phyloP scores from a whole-genome alignment of 2,329 filamentous ascomycete species.

The Colletotrichum orbiculare region DNA sequence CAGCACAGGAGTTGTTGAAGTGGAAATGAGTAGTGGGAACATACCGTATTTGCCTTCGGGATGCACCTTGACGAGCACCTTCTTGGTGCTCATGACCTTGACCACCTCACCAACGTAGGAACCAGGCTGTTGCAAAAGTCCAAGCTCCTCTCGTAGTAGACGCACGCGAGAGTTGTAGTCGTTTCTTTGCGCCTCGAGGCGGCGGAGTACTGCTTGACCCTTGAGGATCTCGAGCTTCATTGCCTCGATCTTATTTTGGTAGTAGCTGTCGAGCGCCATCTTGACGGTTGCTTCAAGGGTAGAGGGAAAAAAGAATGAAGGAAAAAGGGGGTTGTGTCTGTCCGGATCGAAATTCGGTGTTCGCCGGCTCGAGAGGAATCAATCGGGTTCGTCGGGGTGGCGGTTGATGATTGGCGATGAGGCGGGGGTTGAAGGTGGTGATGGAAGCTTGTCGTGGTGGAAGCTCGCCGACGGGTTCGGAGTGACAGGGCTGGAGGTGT shows the following conservation, averaged over 20 bases:
- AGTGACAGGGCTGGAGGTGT: slow-evolving; percentile 36
- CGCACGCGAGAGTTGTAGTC: slow-evolving; percentile 99
- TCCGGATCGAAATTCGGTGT: neutral
- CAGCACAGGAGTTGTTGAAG: neutral
- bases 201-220: slow-evolving; percentile 92
- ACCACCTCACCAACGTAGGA: slow-evolving; percentile 99
- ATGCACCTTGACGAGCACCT: slow-evolving; percentile 98
- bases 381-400: slow-evolving; percentile 24
- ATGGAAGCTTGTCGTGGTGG: slow-evolving; percentile 37
- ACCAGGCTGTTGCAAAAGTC: slow-evolving; percentile 93
- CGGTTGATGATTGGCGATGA: slow-evolving; percentile 24
- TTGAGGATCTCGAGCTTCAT: slow-evolving; percentile 99
- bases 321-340: slow-evolving; percentile 32
- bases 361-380: neutral
- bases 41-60: slow-evolving; percentile 99
- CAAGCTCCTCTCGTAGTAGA: slow-evolving; percentile 92
- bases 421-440: slow-evolving; percentile 26
- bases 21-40: slow-evolving; percentile 42
- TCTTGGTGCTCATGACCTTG: slow-evolving; percentile 99
- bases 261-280: slow-evolving; percentile 99
- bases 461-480: slow-evolving; percentile 32
- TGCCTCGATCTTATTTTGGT: slow-evolving; percentile 99
- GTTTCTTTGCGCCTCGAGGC: slow-evolving; percentile 97
- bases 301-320: slow-evolving; percentile 35
- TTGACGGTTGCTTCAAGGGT: slow-evolving; percentile 52